A percentile compares a stretch with the other conserved stretches of the same genome.
phyloP scores from a whole-genome alignment of 306 rosid species.

The Alnus rubra region DNA sequence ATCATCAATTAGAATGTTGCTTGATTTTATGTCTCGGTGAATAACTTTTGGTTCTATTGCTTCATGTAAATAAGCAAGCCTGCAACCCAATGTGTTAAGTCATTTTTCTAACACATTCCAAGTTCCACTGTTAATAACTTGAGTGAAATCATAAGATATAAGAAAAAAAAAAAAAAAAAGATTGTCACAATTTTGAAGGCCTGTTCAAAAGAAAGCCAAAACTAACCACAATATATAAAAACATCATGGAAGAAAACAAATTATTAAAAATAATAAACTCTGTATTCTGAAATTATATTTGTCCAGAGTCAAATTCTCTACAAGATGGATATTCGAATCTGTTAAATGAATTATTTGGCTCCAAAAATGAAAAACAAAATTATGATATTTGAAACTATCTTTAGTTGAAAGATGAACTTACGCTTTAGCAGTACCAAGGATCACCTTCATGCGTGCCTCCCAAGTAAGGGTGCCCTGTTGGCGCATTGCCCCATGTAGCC shows the following conservation, averaged over 20 bases:
- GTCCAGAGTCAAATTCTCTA: not conserved
- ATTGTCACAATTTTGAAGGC: not conserved
- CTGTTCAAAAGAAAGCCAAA: constrained; percentile 12
- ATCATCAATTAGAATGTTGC: constrained; percentile 88
- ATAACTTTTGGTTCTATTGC: constrained; percentile 97
- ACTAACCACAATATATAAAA: not conserved
- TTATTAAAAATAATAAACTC: not conserved
- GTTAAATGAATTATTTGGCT: not conserved
- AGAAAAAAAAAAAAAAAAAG: not conserved
- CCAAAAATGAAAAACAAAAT: not conserved
- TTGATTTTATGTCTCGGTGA: constrained; percentile 94
- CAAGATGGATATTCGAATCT: not conserved
- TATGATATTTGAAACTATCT: not conserved
- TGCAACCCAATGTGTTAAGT: constrained; percentile 40
- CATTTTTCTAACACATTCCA: not conserved
- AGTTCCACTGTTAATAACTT: not conserved
- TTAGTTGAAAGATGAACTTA: constrained; percentile 51
- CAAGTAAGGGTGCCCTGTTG: constrained; percentile 80
- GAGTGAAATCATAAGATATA: constrained; percentile 1
- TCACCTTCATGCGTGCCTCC: constrained; percentile 90
- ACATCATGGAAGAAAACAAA: not conserved
- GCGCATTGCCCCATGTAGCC: constrained; percentile 86
- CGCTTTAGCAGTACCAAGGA: constrained; percentile 95
- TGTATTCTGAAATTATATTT: not conserved
- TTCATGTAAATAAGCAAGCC: constrained; percentile 94